Conservation (phyloP, 768 basidiomycete genomes). For the Lentinula aciculospora region DNA sequence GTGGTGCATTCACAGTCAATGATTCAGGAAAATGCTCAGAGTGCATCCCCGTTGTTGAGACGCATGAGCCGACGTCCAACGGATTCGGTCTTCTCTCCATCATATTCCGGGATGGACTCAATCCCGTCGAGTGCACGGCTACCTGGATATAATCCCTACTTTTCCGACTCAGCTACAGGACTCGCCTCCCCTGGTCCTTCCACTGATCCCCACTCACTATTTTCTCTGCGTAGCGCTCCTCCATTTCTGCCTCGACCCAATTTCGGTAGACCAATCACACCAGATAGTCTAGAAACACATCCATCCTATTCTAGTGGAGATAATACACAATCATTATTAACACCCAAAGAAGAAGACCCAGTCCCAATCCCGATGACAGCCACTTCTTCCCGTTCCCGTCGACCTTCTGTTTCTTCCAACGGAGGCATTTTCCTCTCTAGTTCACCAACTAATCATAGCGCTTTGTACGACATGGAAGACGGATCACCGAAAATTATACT, state of each 20-base stretch:
- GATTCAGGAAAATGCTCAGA: constrained; percentile 36
- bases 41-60: constrained; percentile 17
- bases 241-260: constrained; percentile 16
- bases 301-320: constrained; percentile 45
- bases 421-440: background rate
- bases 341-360: constrained; percentile 4
- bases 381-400: constrained; percentile 20
- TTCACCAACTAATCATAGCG: constrained; percentile 14
- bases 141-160: constrained; percentile 8
- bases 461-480: constrained; percentile 20
- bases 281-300: constrained; percentile 47
- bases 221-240: constrained; percentile 18
- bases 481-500: constrained; percentile 55
- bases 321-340: constrained; percentile 26
- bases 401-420: constrained; percentile 13
- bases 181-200: constrained; percentile 14
- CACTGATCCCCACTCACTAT: constrained; percentile 15
- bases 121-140: background rate
- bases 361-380: constrained; percentile 39
- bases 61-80: background rate
- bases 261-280: constrained; percentile 34
- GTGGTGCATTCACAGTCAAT: constrained; percentile 82
- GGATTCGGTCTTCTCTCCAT: background rate
- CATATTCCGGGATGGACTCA: background rate
- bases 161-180: constrained; percentile 9